A percentile compares a stretch with the other conserved stretches of the same genome.
Evolutionary conservation across 129 eudicot species (phyloP).

Genomic region (Tagetes patula): DNA sequence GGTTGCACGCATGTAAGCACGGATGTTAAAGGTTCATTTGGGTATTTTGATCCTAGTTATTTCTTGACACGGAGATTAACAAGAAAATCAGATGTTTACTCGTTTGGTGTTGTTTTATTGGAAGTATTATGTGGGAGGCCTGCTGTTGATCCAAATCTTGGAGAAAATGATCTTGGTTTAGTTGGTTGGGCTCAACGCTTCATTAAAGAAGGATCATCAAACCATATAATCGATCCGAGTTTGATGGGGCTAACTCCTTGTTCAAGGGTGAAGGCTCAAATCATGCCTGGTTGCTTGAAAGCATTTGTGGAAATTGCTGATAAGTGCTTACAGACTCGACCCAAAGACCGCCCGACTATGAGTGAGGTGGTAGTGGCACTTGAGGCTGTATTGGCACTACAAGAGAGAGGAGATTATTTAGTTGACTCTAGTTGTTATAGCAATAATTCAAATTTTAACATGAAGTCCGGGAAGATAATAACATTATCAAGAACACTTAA

Average conservation of each 20-base stretch:
- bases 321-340: slow-evolving; percentile 42
- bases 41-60: slow-evolving; percentile 54
- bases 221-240: slow-evolving; percentile 38
- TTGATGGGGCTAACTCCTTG: slow-evolving; percentile 30
- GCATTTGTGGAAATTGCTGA: slow-evolving; percentile 34
- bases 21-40: slow-evolving; percentile 48
- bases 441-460: slow-evolving; percentile 13
- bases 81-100: slow-evolving; percentile 52
- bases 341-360: slow-evolving; percentile 54
- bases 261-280: slow-evolving; percentile 24
- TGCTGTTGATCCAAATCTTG: slow-evolving; percentile 45
- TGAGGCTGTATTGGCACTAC: slow-evolving; percentile 42
- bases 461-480: slow-evolving; percentile 22
- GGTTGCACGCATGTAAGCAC: slow-evolving; percentile 41
- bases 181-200: slow-evolving; percentile 39
- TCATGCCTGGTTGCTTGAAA: slow-evolving; percentile 36
- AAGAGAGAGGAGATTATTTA: slow-evolving; percentile 23
- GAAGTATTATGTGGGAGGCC: slow-evolving; percentile 59
- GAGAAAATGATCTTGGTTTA: slow-evolving; percentile 41
- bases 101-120: slow-evolving; percentile 53
- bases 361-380: slow-evolving; percentile 54
- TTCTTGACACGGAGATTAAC: slow-evolving; percentile 43
- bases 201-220: slow-evolving; percentile 34
- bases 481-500: slow-evolving; percentile 28
- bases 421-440: neutral